Evolutionary conservation across 2,329 filamentous ascomycete species (phyloP), one percentile per base, ranked within the genome.

Genomic region (Cladosporium austrohemisphaericum): DNA sequence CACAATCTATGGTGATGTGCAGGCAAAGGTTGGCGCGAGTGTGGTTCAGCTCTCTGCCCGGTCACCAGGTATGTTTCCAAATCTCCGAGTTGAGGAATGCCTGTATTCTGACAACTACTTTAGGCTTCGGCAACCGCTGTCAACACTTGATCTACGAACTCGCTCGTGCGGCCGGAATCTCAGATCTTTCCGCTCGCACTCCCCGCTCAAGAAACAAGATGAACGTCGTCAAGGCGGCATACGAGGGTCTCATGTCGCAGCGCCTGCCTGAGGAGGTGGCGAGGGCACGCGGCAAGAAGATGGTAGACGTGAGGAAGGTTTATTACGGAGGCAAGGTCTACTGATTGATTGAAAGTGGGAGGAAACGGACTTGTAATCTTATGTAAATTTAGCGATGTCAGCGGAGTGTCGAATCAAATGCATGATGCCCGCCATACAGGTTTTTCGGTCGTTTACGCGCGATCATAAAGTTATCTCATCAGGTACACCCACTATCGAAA

Each of bases 161-260:
- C 76, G 91, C 88, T 65, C 86, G 89, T 56, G 84, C 84, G 41
- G 86, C 83, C 32, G 93, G 93, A 57, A 89, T 98, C 63, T 78
- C 85, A 56, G 93, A 98, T 68, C 80, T 98, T 26, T 80, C 90
- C 13, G 91, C 88, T 41, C 80, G 80, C 58, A 91, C 95, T 55
- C 84, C 85, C 29, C 85, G 92, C 37, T 88, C 88, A 55, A 82
- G 91, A 63, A 97, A 95, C 76, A 89, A 90, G 59, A 95, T 97
- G 90, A 98, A 98, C 76, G 88, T 91, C 14, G 86, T 95, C 72
- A 96, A 96, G 75, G 93, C 93, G 11, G 80, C 89, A 32, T 88
- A 87, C 70, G 70, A 92, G 68, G 92, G 91, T 4, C 76, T 98
- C 55, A 80, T 81, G 68, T 86, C 77, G 73, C 93, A 98, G 74